Evolutionary conservation across 192 early-diverging fungal species (phyloP), one percentile per base, ranked within the genome.

Genomic region (Entrophospora sp.): DNA sequence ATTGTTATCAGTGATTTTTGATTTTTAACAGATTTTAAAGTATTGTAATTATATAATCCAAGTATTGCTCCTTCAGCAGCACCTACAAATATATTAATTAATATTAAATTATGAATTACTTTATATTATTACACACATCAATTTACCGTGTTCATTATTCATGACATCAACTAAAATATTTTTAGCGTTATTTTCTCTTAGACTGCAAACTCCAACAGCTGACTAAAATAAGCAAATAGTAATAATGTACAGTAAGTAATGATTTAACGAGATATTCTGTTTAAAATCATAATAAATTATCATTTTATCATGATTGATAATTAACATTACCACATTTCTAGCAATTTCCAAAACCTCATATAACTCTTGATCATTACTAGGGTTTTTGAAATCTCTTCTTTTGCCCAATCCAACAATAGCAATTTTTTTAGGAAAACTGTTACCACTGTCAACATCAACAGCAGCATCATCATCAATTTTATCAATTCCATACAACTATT

Each of bases 61-160:
- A 95, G 71, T 0, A 75, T 69, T 3, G 90, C 86, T 30, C 90
- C 93, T 72, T 93, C 93, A 30, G 84, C 89, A 0, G 85, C 81
- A 2, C 81, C 84, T 66, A 45, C 36, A 53, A 34, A n/a, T n/a
- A n/a, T n/a, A n/a, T n/a, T n/a, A n/a, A n/a, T n/a, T n/a, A n/a
- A n/a, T n/a, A n/a, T n/a, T n/a, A n/a, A n/a, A n/a, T n/a, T n/a
- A n/a, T n/a, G n/a, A n/a, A n/a, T n/a, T n/a, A n/a, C n/a, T n/a
- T n/a, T n/a, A n/a, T n/a, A n/a, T n/a, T n/a, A n/a, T n/a, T n/a
- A n/a, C 12, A 25, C 16, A 48, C 16, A 51, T 28, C n/a, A n/a
- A n/a, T n/a, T 32, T 18, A 70, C 74, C 77, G 30, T 84, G 83
- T 16, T 76, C 73, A 62, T 79, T 74, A n/a, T 75, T 75, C 66